These are phyloP conservation scores for Eucalyptus marginata DNA, from an alignment of 345 rosid genomes.

Conservation along the genomic window DNA sequence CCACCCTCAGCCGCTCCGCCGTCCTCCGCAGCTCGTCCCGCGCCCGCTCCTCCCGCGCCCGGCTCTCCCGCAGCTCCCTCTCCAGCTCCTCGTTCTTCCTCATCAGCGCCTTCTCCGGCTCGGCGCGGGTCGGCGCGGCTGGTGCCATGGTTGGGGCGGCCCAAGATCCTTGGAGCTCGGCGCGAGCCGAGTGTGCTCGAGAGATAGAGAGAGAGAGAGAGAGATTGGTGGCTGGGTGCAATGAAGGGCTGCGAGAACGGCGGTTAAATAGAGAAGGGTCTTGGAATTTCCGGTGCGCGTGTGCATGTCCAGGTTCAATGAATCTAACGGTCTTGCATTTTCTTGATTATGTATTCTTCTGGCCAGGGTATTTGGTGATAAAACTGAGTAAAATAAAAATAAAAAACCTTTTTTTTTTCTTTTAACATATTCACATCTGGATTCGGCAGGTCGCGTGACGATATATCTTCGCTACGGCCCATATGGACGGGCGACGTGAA, in stretches of 20 bases:
- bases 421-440: background rate
- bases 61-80: conserved; percentile 29
- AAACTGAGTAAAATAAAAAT: background rate
- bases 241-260: background rate
- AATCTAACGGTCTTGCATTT: conserved; percentile 1
- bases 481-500: background rate
- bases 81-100: conserved; percentile 58
- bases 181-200: background rate
- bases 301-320: conserved; percentile 66
- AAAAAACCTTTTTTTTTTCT: too few species aligned
- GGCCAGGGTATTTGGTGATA: background rate
- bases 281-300: background rate
- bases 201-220: background rate
- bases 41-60: conserved; percentile 37
- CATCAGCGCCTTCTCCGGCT: conserved; percentile 15
- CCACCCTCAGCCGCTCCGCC: conserved; percentile 43
- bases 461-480: background rate
- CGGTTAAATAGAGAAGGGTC: background rate
- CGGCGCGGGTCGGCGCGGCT: background rate
- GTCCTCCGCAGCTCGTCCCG: conserved; percentile 34
- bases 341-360: background rate
- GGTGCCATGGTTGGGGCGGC: background rate
- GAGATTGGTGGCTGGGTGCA: background rate
- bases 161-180: background rate
- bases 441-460: background rate